These are phyloP conservation scores for Aureobasidium sp. DNA, from an alignment of 2,329 filamentous ascomycete species.

Conservation along the genomic window DNA sequence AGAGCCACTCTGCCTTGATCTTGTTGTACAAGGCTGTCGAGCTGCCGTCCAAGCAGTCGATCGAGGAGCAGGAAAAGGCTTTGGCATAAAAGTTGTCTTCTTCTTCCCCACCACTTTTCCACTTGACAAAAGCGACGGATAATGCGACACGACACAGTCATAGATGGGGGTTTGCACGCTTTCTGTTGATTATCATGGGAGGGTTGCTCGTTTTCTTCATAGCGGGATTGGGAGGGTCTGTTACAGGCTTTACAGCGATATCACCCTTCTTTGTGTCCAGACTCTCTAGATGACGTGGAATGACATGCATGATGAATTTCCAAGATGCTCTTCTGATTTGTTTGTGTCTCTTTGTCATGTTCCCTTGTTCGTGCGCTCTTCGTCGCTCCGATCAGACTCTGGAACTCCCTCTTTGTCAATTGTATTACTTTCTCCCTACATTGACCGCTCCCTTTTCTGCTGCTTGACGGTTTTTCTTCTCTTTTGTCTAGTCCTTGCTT, in stretches of 20 bases:
- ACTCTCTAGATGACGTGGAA: constrained; percentile 1
- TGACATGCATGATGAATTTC: constrained; percentile 11
- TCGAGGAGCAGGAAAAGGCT: constrained; percentile 25
- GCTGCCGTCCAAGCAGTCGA: constrained; percentile 52
- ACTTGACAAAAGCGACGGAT: background rate
- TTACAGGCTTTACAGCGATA: constrained; percentile 4
- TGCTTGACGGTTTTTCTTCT: no score
- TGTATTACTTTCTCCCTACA: no score
- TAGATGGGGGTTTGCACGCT: background rate
- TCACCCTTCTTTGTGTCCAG: background rate
- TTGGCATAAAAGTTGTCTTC: background rate
- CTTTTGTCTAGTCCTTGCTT: no score
- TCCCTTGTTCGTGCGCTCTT: no score
- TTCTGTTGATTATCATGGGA: background rate
- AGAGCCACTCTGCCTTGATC: constrained; percentile 76
- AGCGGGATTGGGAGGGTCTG: background rate
- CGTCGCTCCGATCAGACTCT: no score
- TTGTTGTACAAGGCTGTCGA: constrained; percentile 70
- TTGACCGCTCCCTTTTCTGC: no score
- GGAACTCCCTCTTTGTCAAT: no score
- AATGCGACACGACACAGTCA: background rate
- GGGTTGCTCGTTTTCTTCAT: background rate
- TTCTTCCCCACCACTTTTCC: background rate
- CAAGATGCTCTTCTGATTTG: background rate
- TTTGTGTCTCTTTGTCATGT: background rate